phyloP scores from a whole-genome alignment of 2,329 filamentous ascomycete genomes.

The Paraphoma sp. region DNA sequence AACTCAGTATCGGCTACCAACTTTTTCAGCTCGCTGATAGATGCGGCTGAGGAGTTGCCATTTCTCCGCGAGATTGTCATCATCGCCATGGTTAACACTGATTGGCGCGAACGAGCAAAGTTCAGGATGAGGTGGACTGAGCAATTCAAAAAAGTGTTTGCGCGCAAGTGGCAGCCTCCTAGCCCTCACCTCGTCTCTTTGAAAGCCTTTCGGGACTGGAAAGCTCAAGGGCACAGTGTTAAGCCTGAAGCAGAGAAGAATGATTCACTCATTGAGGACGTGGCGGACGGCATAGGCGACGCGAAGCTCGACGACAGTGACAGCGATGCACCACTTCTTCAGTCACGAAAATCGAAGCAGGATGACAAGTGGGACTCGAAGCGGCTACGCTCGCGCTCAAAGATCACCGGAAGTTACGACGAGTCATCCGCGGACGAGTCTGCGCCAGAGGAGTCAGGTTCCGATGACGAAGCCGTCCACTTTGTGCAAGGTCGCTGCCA shows the following conservation, averaged over 20 bases:
- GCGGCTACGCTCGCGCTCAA: constrained; percentile 39
- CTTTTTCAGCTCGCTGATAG: constrained; percentile 80
- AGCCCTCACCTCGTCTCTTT: constrained; percentile 51
- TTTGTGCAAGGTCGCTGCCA: constrained; percentile 73
- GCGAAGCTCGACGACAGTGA: constrained; percentile 23
- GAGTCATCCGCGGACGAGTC: constrained; percentile 38
- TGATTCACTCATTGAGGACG: constrained; percentile 32
- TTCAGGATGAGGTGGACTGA: constrained; percentile 80
- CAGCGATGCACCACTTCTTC: constrained; percentile 37
- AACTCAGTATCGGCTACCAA: constrained; percentile 71
- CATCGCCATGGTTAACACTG: constrained; percentile 73
- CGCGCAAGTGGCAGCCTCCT: constrained; percentile 57
- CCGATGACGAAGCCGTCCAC: constrained; percentile 19
- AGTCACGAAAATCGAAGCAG: constrained; percentile 18
- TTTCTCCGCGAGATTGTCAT: constrained; percentile 74
- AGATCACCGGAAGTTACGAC: constrained; percentile 33
- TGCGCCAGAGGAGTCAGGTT: constrained; percentile 19
- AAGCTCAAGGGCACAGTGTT: constrained; percentile 20
- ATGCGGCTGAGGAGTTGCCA: constrained; percentile 70
- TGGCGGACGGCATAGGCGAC: constrained; percentile 1
- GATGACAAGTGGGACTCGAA: constrained; percentile 38
- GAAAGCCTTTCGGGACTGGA: constrained; percentile 51
- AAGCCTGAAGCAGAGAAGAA: constrained; percentile 6
- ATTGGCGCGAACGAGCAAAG: constrained; percentile 81
- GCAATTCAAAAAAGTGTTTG: constrained; percentile 72